Evolutionary conservation across 257 asterid species (phyloP).

Genomic region (Nicotiana undulata): DNA sequence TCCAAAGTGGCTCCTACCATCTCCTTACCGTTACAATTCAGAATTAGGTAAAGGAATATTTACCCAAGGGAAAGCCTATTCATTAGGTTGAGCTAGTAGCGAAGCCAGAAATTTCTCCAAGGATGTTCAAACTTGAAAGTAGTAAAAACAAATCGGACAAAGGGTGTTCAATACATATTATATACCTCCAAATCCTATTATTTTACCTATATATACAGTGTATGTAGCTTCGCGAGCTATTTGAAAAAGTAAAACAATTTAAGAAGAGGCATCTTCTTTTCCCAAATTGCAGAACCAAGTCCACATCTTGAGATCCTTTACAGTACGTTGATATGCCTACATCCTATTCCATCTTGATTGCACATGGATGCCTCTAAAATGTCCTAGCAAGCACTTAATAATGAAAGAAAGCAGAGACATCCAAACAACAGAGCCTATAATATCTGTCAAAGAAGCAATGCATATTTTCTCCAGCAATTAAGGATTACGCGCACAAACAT

Average conservation of each 20-base stretch:
- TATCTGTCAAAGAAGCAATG: neutral
- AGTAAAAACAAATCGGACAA: too few species aligned
- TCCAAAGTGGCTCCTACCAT: neutral
- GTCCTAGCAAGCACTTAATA: neutral
- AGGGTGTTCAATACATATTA: too few species aligned
- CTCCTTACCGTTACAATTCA: neutral
- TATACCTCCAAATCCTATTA: too few species aligned
- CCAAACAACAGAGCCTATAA: neutral
- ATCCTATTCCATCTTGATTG: neutral
- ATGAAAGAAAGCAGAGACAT: neutral
- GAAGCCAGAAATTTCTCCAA: too few species aligned
- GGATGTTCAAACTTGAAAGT: too few species aligned
- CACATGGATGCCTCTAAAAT: neutral
- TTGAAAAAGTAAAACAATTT: neutral
- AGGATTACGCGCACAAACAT: neutral
- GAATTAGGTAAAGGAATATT: neutral
- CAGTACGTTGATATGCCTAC: neutral
- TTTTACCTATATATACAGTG: too few species aligned
- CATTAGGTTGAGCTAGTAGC: neutral
- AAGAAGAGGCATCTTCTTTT: neutral
- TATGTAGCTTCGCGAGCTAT: too few species aligned
- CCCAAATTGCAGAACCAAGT: neutral
- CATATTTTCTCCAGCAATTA: neutral
- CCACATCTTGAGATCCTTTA: neutral
- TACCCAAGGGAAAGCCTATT: neutral